Conservation (phyloP, 2,329 filamentous ascomycete genomes). For the Colletotrichum sp. region DNA sequence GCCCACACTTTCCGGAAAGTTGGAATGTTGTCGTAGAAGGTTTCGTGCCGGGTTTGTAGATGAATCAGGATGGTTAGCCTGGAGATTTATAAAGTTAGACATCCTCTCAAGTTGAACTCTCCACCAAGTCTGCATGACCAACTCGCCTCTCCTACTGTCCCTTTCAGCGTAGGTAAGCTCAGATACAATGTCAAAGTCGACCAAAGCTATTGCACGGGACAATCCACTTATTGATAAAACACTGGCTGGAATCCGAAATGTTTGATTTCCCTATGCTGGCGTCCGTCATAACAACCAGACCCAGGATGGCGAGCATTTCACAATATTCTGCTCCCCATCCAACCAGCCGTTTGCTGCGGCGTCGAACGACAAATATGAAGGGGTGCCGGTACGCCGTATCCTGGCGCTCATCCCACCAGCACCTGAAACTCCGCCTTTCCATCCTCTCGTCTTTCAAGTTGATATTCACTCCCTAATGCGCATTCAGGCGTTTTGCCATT, state of each 20-base stretch:
- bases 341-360: slow-evolving; percentile 23
- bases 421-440: neutral
- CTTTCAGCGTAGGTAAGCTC: neutral
- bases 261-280: slow-evolving; percentile 15
- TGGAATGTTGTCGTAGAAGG: slow-evolving; percentile 56
- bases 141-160: neutral
- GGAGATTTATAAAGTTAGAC: neutral
- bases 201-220: neutral
- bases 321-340: slow-evolving; percentile 62
- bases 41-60: slow-evolving; percentile 34
- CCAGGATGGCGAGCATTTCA: slow-evolving; percentile 55
- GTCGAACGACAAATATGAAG: neutral
- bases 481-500: slow-evolving; percentile 8
- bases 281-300: slow-evolving; percentile 6
- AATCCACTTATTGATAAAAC: neutral
- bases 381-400: neutral
- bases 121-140: neutral
- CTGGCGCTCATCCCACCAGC: neutral
- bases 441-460: neutral
- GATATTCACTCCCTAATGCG: slow-evolving; percentile 18
- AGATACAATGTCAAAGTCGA: neutral
- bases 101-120: neutral
- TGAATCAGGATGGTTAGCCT: neutral
- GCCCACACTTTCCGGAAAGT: slow-evolving; percentile 47
- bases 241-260: neutral